Percentiles rank a stretch among this genome's conserved stretches.
phyloP scores from a whole-genome alignment of 2,329 filamentous ascomycete species.

The Rhinocladiella mackenziei region DNA sequence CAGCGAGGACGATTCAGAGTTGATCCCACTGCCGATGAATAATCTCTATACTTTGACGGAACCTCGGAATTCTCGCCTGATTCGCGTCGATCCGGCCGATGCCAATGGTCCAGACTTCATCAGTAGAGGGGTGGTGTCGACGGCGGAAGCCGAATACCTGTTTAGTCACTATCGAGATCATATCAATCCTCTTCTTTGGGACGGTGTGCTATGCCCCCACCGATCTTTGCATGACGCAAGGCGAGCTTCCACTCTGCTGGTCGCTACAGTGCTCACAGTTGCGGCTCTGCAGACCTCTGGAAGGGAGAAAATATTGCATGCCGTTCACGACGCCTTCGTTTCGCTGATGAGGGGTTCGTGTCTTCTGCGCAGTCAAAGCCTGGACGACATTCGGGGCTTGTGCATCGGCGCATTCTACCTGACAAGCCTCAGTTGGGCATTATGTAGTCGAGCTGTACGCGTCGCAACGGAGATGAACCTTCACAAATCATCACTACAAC shows the following conservation, averaged over 20 bases:
- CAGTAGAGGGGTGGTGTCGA: slow-evolving; percentile 44
- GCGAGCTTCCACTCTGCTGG: slow-evolving; percentile 51
- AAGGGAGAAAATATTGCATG: slow-evolving; percentile 48
- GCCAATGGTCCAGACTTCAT: slow-evolving; percentile 44
- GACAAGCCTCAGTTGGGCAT: slow-evolving; percentile 58
- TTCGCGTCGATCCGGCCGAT: slow-evolving; percentile 11
- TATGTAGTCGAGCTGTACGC: slow-evolving; percentile 55
- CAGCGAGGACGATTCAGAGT: slow-evolving; percentile 4
- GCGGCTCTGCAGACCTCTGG: slow-evolving; percentile 56
- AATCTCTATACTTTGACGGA: slow-evolving; percentile 45
- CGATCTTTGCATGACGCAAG: slow-evolving; percentile 50
- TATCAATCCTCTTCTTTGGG: slow-evolving; percentile 52
- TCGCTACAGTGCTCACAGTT: slow-evolving; percentile 53
- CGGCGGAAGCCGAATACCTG: slow-evolving; percentile 50
- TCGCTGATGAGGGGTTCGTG: slow-evolving; percentile 53
- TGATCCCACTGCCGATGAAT: slow-evolving; percentile 45
- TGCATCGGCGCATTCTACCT: slow-evolving; percentile 61
- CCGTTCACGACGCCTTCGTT: slow-evolving; percentile 56
- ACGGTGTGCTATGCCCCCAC: slow-evolving; percentile 49
- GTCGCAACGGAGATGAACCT: slow-evolving; percentile 56
- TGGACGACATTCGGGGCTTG: slow-evolving; percentile 56
- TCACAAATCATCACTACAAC: slow-evolving; percentile 50
- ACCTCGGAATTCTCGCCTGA: slow-evolving; percentile 45
- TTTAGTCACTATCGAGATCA: slow-evolving; percentile 50
- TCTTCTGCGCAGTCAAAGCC: slow-evolving; percentile 53